Evolutionary conservation across 176 grass and related monocot genomes (phyloP), one percentile per base, ranked within the genome.

Genomic region (Zea luxurians): DNA sequence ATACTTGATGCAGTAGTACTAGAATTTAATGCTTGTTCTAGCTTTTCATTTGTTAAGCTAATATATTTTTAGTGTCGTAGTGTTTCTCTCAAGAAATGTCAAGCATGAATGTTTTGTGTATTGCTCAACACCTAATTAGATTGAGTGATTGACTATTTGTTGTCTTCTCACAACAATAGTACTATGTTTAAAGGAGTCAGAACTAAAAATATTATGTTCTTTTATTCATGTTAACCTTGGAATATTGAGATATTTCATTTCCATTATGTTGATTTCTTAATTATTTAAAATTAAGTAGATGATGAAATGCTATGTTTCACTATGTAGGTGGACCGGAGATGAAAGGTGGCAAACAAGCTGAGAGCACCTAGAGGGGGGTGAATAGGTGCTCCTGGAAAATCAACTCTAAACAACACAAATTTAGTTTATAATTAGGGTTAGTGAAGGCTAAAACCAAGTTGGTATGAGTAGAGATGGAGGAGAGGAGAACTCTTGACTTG

Each of bases 281-380:
- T 17, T 45, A 37, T 27, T 46, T 12, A 20, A 80, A 80, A 34
- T 12, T 3, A 72, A 78, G 47, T 48, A 12, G 66, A 48, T 72
- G 59, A 78, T 72, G 73, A 58, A 73, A 66, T 71, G 27, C 8
- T 48, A 12, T 78, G 1, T 84, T 61, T 52, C 38, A 61, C 34
- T 72, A 6, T 80, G 64, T 75, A 93, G 93, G 75, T 89, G 88
- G 90, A 81, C 65, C 4, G 74, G 71, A 77, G 88, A 93, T 10
- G 78, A 76, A 82, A 70, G 86, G 68, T 97, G 90, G 93, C 78
- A 93, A 82, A 80, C 70, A 6, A 27, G 27, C 27, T 27, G 27
- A 27, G 27, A 27, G 27, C 27, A 27, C 27, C 27, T 27, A 27
- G 27, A 27, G 27, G 27, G 27, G 27, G 27, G 27, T 27, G 27